These are phyloP conservation scores for Tilletia caries DNA, from an alignment of 1,284 basidiomycete genomes.

Conservation along the genomic window DNA sequence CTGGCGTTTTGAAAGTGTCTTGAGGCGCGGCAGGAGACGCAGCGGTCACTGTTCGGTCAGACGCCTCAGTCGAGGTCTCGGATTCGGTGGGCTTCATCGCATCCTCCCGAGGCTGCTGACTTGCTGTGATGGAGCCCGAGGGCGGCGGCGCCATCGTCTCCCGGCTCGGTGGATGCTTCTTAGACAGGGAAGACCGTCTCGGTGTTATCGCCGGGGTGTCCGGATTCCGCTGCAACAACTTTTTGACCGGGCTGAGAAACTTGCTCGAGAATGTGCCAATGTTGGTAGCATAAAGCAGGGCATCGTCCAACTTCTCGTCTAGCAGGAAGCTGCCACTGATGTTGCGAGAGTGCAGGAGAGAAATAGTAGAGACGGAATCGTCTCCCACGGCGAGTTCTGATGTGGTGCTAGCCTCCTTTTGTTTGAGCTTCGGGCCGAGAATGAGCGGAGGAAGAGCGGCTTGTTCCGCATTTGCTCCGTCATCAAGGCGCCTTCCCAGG, in stretches of 20 bases:
- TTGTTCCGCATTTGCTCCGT: neutral
- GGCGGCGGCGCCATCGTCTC: too few species aligned
- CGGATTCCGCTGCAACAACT: too few species aligned
- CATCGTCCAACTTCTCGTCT: neutral
- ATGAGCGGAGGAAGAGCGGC: slow-evolving; percentile 1
- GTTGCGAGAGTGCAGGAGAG: neutral
- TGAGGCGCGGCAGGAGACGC: too few species aligned
- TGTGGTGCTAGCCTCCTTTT: neutral
- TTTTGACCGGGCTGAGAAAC: neutral
- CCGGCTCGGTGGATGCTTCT: too few species aligned
- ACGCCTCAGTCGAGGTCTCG: too few species aligned
- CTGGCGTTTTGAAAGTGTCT: neutral
- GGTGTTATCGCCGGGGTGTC: too few species aligned
- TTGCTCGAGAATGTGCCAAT: slow-evolving; percentile 9
- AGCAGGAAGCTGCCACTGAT: slow-evolving; percentile 1
- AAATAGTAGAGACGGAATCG: neutral
- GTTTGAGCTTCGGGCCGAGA: neutral
- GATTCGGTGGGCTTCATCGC: too few species aligned
- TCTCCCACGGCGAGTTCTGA: neutral
- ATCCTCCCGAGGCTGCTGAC: too few species aligned
- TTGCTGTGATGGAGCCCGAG: too few species aligned
- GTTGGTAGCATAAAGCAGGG: neutral
- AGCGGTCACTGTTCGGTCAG: too few species aligned
- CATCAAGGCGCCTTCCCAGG: too few species aligned
- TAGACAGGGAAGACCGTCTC: too few species aligned